These are phyloP conservation scores for Exserohilum rostratum DNA, from an alignment of 2,329 filamentous ascomycete species.

Conservation along the genomic window DNA sequence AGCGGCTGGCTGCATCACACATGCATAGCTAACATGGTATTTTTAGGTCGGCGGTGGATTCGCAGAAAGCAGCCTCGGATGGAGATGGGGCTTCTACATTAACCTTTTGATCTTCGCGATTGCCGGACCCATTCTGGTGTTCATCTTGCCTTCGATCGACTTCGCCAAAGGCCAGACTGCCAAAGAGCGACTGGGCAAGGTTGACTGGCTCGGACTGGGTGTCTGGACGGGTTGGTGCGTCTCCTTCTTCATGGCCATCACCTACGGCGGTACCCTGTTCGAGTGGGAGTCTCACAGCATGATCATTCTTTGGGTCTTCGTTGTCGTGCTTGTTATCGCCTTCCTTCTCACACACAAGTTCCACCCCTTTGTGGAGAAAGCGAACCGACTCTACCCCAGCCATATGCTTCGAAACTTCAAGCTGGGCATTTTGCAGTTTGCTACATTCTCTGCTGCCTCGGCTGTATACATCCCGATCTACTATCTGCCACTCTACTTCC, in stretches of 20 bases:
- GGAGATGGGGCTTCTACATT: constrained; percentile 26
- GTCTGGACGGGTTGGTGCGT: constrained; percentile 47
- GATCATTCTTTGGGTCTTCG: constrained; percentile 56
- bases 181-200: background rate
- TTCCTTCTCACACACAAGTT: constrained; percentile 56
- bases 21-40: background rate
- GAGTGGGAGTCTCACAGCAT: constrained; percentile 53
- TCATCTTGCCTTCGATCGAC: constrained; percentile 6
- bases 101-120: constrained; percentile 37
- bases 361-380: constrained; percentile 52
- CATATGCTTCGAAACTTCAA: constrained; percentile 48
- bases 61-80: background rate
- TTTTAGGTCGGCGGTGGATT: background rate
- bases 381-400: constrained; percentile 57
- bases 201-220: constrained; percentile 48
- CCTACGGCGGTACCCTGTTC: constrained; percentile 58
- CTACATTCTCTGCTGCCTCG: background rate
- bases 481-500: constrained; percentile 38
- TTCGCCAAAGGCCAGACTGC: background rate
- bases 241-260: constrained; percentile 55
- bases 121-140: constrained; percentile 42
- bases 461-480: constrained; percentile 19
- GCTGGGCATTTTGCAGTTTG: background rate
- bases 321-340: constrained; percentile 50
- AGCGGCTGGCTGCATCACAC: background rate